Evolutionary conservation across 768 basidiomycete genomes (phyloP).

Genomic region (Tulasnella sp.): DNA sequence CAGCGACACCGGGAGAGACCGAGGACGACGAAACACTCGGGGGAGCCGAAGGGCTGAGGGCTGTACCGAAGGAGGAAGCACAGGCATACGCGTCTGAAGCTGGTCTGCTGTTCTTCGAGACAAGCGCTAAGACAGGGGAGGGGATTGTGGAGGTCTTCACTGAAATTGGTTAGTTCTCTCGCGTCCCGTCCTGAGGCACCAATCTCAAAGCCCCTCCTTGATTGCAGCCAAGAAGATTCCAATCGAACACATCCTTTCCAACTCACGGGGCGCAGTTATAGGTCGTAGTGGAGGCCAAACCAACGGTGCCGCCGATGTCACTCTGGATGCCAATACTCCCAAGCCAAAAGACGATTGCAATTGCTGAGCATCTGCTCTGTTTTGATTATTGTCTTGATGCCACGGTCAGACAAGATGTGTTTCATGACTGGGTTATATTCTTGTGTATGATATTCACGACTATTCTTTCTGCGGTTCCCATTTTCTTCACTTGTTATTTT

Average conservation of each 20-base stretch:
- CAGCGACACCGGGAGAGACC: constrained; percentile 66
- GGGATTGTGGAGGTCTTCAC: constrained; percentile 95
- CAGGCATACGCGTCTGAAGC: constrained; percentile 93
- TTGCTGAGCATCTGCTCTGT: constrained; percentile 52
- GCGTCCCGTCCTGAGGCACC: not conserved
- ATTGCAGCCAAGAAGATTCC: constrained; percentile 65
- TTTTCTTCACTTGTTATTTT: too few relatives aligned
- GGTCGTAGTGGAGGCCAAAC: constrained; percentile 40
- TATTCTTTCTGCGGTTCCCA: too few relatives aligned
- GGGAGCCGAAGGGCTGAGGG: constrained; percentile 58
- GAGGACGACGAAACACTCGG: constrained; percentile 36
- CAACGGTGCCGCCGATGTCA: constrained; percentile 43
- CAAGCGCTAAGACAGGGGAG: constrained; percentile 92
- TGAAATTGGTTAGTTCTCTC: constrained; percentile 67
- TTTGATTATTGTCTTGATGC: too few relatives aligned
- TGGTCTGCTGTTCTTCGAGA: constrained; percentile 94
- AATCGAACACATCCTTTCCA: constrained; percentile 89
- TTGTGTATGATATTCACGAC: too few relatives aligned
- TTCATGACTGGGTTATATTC: too few relatives aligned
- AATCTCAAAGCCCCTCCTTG: not conserved
- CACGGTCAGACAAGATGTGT: too few relatives aligned
- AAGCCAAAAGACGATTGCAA: constrained; percentile 72
- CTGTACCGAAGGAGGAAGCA: constrained; percentile 90
- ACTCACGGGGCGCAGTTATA: constrained; percentile 47
- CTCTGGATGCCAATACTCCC: constrained; percentile 51